Base-by-base conservation (phyloP, 148 eudicot genomes). In the Talinum fruticosum region DNA sequence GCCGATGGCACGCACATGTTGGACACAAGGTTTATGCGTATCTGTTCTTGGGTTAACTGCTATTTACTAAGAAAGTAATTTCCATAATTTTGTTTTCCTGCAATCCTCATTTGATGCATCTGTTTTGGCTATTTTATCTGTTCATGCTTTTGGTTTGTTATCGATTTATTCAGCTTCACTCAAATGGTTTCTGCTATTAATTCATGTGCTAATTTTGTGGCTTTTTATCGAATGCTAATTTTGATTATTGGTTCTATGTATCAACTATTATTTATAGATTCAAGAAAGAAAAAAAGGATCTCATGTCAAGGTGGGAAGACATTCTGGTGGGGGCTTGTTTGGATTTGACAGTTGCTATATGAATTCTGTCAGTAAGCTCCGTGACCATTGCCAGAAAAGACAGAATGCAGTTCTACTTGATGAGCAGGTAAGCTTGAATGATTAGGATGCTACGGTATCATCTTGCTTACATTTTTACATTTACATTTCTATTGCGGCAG, bases 391-490 rank as follows among this genome's bases (percentile, higher is more conserved):
- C 89, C 79, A 80, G 33, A 89, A 84, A 80, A 84, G 89, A 41
- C 86, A 82, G n/a, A 90, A 84, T 82, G 89, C 87, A 75, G 72
- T 92, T 82, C 76, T 90, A 59, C 74, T 91, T 18, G 88, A 89
- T 73, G 90, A 88, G 81, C 90, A 92, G 98, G 98, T 94, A 34
- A 68, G 76, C 67, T 70, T 71, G 66, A 70, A 10, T 71, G 19
- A 65, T 57, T 65, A 21, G 8, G 19, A 62, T 10, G 6, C 65
- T 13, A 59, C 30, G 26, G 61, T 49, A 5, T 57, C 18, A 6
- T 78, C 28, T 69, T 45, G 5, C 69, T 77, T 70, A 64, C 45
- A 66, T 30, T 72, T 3, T 33, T 29, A 36, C 33, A 3, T 80
- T 21, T 15, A 37, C 35, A 21, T 64, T 33, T 24, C 18, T 21